phyloP scores from a whole-genome alignment of 805 yeast genomes.

The Phaffomyces antillensis region DNA sequence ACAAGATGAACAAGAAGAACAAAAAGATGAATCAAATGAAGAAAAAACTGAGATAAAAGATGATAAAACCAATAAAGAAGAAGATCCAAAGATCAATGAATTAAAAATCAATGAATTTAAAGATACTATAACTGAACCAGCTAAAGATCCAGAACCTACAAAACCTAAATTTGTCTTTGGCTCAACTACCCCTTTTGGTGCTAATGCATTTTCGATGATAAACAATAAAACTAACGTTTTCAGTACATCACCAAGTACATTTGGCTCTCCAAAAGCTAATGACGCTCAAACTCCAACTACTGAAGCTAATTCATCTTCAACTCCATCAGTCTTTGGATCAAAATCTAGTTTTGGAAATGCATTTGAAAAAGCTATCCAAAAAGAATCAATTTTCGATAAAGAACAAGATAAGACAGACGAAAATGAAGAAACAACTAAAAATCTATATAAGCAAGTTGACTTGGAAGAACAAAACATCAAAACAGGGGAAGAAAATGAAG shows the following conservation, averaged over 20 bases:
- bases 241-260: constrained; percentile 21
- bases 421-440: constrained; percentile 14
- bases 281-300: background rate
- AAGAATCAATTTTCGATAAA: constrained; percentile 53
- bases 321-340: constrained; percentile 35
- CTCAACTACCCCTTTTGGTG: constrained; percentile 42
- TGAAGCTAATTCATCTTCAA: constrained; percentile 4
- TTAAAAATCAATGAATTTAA: background rate
- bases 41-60: background rate
- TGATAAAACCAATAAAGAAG: constrained; percentile 6
- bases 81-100: background rate
- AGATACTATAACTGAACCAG: background rate
- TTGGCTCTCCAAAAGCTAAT: no score
- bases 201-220: constrained; percentile 29
- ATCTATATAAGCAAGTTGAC: constrained; percentile 50
- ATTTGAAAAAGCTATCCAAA: constrained; percentile 42
- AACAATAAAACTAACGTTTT: constrained; percentile 28
- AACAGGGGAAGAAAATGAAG: constrained; percentile 91
- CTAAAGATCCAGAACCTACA: background rate
- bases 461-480: constrained; percentile 50
- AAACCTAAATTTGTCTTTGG: constrained; percentile 52
- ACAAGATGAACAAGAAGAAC: no score
- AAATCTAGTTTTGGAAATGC: constrained; percentile 45
- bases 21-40: background rate
- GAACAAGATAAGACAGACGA: constrained; percentile 10